Base-by-base conservation (phyloP, 768 basidiomycete species). In the Fistulinella prunicolor region DNA sequence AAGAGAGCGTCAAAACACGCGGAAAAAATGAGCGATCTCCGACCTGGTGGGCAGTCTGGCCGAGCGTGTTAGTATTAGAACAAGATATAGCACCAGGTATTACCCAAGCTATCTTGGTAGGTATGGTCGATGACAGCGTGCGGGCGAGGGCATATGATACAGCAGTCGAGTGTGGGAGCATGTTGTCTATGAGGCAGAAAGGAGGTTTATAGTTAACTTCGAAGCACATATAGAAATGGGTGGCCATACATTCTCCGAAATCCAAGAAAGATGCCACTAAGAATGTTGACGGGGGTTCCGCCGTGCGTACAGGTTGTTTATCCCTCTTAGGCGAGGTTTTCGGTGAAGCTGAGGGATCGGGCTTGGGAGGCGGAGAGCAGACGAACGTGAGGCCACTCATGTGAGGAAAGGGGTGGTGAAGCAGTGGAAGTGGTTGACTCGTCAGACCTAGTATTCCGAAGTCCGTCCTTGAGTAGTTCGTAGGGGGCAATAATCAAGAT, bases 261-360 rank as follows among this genome's bases (percentile, higher is more conserved):
- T 86, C 76, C n/a, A 84, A 63, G 50, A 74, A 80, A 42, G 71
- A 76, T 19, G 75, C 72, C 9, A 76, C 71, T 6, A 89, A 62
- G 54, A 77, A 79, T 9, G 80, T 63, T 34, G 68, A 20, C 56
- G 67, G 20, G 41, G 67, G 46, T 62, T 71, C 67, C 2, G 49
- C 36, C 4, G 46, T 47, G 53, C 63, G 46, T 20, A 47, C 28
- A 37, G 50, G 46, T 26, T 62, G 56, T 35, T 56, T 58, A 46
- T 68, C 66, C n/a, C 60, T 56, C 50, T 47, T 57, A 19, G 66
- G 51, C 35, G 60, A 63, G n/a, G 49, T 57, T 55, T 42, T 64
- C 52, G 43, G 62, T 16, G 53, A 63, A 39, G 52, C 50, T 43
- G 47, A 51, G 9, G 62, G 57, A 47, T 68, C 68, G 16, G 35